Percentiles rank a stretch among this genome's conserved stretches.
Conservation (phyloP, 768 basidiomycete genomes). For the Phylloporus arenicola region DNA sequence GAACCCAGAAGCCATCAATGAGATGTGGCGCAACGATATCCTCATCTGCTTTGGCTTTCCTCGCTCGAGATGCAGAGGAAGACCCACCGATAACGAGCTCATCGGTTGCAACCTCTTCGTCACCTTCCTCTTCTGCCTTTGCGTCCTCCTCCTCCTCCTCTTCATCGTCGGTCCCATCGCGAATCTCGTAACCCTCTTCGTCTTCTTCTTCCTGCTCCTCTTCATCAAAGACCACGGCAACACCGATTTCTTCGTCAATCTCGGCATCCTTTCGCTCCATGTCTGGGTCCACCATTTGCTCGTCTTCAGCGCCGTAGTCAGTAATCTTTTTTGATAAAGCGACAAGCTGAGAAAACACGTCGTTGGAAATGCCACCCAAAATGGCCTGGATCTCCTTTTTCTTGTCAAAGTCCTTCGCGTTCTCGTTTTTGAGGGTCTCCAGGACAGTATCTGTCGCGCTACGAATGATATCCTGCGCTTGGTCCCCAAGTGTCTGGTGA, state of each 20-base stretch:
- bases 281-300: slow-evolving; percentile 70
- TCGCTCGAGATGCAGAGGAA: slow-evolving; percentile 39
- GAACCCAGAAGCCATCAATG: slow-evolving; percentile 98
- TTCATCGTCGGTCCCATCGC: slow-evolving; percentile 75
- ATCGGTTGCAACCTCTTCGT: slow-evolving; percentile 51
- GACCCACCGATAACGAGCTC: slow-evolving; percentile 78
- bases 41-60: slow-evolving; percentile 56
- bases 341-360: slow-evolving; percentile 78
- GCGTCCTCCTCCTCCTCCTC: slow-evolving; percentile 51
- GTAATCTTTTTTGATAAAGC: slow-evolving; percentile 91
- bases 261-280: slow-evolving; percentile 77
- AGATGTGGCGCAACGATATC: slow-evolving; percentile 84
- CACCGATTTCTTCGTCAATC: slow-evolving; percentile 95
- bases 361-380: slow-evolving; percentile 60
- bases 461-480: slow-evolving; percentile 92
- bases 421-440: slow-evolving; percentile 83
- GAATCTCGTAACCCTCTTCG: slow-evolving; percentile 82
- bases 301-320: slow-evolving; percentile 89
- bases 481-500: slow-evolving; percentile 83
- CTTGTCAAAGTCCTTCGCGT: slow-evolving; percentile 93
- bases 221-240: slow-evolving; percentile 96
- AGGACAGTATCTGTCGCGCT: slow-evolving; percentile 92
- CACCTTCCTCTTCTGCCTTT: slow-evolving; percentile 40
- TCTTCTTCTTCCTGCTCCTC: slow-evolving; percentile 95
- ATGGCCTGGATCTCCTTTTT: slow-evolving; percentile 86